These are phyloP conservation scores for Tricholoma hemisulphureum DNA, from an alignment of 768 basidiomycete genomes.

Conservation along the genomic window DNA sequence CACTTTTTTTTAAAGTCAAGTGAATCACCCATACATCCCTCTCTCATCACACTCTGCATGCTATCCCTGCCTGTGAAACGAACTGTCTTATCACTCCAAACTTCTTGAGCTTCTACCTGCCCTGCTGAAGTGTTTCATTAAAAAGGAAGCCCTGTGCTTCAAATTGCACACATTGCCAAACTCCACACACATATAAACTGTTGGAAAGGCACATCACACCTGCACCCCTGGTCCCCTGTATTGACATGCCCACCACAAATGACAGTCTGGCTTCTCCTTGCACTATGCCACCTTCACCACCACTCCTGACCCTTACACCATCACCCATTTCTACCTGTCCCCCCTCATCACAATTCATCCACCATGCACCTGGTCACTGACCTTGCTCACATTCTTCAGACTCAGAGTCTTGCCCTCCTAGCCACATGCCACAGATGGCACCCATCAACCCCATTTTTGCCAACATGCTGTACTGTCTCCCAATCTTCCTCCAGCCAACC, in stretches of 20 bases:
- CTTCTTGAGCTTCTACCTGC: not conserved
- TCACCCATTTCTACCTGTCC: not conserved
- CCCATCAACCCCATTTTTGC: not conserved
- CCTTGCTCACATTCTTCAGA: not conserved
- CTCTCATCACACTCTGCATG: not conserved
- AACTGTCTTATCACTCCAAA: not conserved
- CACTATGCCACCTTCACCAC: too few relatives aligned
- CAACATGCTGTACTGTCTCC: not conserved
- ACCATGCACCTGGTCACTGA: not conserved
- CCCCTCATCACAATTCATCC: not conserved
- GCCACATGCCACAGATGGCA: not conserved
- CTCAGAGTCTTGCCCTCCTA: not conserved
- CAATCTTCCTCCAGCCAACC: not conserved
- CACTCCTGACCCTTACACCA: not conserved
- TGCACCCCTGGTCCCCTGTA: too few relatives aligned
- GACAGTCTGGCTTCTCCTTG: too few relatives aligned
- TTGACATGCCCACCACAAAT: too few relatives aligned
- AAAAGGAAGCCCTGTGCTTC: too few relatives aligned
- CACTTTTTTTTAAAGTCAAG: not conserved
- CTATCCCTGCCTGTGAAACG: not conserved
- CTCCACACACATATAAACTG: too few relatives aligned
- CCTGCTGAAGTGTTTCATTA: too few relatives aligned
- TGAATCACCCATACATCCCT: not conserved
- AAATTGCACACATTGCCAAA: too few relatives aligned
- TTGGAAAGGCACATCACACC: too few relatives aligned